A percentile compares a stretch with the other conserved stretches of the same genome.
phyloP scores from a whole-genome alignment of 768 basidiomycete genomes.

The Leccinum olivaceopallidum region DNA sequence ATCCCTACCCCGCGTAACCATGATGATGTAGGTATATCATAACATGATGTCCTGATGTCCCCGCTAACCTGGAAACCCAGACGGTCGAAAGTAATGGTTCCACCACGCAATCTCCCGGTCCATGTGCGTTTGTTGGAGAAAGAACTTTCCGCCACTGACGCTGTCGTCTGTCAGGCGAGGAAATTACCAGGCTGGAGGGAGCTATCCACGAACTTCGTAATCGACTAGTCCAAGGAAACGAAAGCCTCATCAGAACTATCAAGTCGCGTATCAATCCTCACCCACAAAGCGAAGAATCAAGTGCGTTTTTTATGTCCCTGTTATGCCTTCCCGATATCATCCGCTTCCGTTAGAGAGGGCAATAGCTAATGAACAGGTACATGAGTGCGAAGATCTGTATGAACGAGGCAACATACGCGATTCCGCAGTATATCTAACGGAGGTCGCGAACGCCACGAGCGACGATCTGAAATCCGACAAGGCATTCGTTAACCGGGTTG shows the following conservation, averaged over 20 bases:
- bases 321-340: neutral
- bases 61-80: neutral
- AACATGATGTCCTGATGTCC: neutral
- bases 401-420: neutral
- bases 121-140: neutral
- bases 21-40: neutral
- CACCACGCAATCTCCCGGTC: neutral
- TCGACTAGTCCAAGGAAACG: neutral
- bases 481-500: neutral
- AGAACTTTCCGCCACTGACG: neutral
- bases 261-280: neutral
- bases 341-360: neutral
- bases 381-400: too few species aligned
- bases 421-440: neutral
- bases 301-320: neutral
- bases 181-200: neutral
- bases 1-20: neutral
- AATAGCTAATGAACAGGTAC: neutral
- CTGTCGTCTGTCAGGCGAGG: neutral
- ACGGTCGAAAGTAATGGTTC: neutral
- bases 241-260: neutral
- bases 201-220: neutral
- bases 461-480: neutral
- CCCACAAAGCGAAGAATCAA: neutral
- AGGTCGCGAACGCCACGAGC: neutral